These are phyloP conservation scores for Kodamaea alishanica DNA, from an alignment of 1,139 yeast species.

Conservation along the genomic window DNA sequence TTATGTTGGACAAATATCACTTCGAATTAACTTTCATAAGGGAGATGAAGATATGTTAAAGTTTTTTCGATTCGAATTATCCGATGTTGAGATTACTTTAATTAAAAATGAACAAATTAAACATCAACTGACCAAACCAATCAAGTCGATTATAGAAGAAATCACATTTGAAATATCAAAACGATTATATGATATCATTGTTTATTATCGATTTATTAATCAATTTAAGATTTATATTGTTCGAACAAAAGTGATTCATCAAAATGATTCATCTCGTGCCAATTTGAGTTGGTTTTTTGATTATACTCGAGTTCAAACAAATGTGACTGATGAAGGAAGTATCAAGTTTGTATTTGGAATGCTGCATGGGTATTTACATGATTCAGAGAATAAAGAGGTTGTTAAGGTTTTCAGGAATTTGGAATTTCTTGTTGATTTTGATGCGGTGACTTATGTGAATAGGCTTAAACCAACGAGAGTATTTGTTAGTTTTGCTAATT, in stretches of 20 bases:
- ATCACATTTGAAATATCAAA: slow-evolving; percentile 12
- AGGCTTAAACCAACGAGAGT: slow-evolving; percentile 13
- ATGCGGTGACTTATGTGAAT: slow-evolving; percentile 23
- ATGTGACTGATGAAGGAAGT: slow-evolving; percentile 18
- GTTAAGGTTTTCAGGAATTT: slow-evolving; percentile 30
- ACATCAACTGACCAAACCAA: background rate
- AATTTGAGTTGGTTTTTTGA: slow-evolving; percentile 25
- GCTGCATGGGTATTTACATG: slow-evolving; percentile 31
- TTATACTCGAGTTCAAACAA: slow-evolving; percentile 29
- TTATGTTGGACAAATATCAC: slow-evolving; percentile 20
- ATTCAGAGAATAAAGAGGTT: slow-evolving; percentile 13
- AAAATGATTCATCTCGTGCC: slow-evolving; percentile 12
- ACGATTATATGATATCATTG: slow-evolving; percentile 13
- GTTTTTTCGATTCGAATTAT: slow-evolving; percentile 29
- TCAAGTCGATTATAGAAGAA: slow-evolving; percentile 2
- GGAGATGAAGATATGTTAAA: slow-evolving; percentile 29
- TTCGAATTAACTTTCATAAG: slow-evolving; percentile 27
- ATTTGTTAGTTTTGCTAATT: slow-evolving; percentile 15
- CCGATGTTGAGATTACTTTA: slow-evolving; percentile 21
- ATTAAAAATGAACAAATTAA: background rate
- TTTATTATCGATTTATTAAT: slow-evolving; percentile 23
- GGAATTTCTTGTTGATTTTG: slow-evolving; percentile 27
- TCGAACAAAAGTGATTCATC: slow-evolving; percentile 22
- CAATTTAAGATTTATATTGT: slow-evolving; percentile 30
- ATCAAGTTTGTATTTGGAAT: slow-evolving; percentile 23